A percentile compares a stretch with the other conserved stretches of the same genome.
Evolutionary conservation across 176 grass and related monocot species (phyloP).

Genomic region (Juncus inflexus): DNA sequence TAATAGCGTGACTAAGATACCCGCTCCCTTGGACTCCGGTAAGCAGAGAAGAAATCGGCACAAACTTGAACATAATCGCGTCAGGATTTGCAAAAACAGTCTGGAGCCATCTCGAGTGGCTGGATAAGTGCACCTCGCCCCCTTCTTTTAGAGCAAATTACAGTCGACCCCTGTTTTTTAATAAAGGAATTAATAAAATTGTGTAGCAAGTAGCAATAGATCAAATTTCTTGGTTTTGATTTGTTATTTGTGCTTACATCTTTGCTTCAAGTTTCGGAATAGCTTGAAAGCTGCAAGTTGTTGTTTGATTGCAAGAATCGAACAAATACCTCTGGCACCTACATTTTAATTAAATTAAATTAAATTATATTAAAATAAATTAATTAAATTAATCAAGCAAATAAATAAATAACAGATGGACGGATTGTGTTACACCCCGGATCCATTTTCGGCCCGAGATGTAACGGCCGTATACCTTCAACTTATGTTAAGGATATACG

Average conservation of each 20-base stretch:
- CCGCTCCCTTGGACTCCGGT: slow-evolving; percentile 85
- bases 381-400: too few relatives aligned
- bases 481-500: too few relatives aligned
- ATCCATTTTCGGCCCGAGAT: too few relatives aligned
- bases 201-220: too few relatives aligned
- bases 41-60: slow-evolving; percentile 91
- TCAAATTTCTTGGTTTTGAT: too few relatives aligned
- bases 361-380: too few relatives aligned
- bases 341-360: neutral
- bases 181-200: too few relatives aligned
- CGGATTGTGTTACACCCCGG: too few relatives aligned
- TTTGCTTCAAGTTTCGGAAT: slow-evolving; percentile 83
- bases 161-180: slow-evolving; percentile 65
- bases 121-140: slow-evolving; percentile 48
- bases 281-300: slow-evolving; percentile 60
- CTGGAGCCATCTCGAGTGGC: slow-evolving; percentile 81
- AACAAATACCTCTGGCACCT: slow-evolving; percentile 81
- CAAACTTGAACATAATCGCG: slow-evolving; percentile 89
- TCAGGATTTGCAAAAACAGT: slow-evolving; percentile 79
- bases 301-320: slow-evolving; percentile 68
- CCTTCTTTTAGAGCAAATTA: slow-evolving; percentile 87
- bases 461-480: too few relatives aligned
- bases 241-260: slow-evolving; percentile 48
- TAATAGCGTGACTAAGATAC: slow-evolving; percentile 97
- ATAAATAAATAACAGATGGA: too few relatives aligned